phyloP scores from a whole-genome alignment of 768 basidiomycete species.

The Sarcomyxa edulis region DNA sequence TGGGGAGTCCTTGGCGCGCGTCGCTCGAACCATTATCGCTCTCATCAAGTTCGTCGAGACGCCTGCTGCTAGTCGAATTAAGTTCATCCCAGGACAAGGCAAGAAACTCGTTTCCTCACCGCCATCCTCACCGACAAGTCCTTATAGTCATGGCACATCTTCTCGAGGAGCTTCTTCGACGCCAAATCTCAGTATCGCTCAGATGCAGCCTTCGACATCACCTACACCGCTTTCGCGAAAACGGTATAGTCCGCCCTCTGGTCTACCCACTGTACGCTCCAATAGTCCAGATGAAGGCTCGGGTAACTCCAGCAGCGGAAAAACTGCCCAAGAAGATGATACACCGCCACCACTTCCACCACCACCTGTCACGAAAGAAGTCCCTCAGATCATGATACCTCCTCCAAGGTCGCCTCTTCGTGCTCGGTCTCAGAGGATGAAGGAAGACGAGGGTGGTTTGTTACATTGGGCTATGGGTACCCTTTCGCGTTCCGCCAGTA shows the following conservation, averaged over 20 bases:
- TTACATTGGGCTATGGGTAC: too few species aligned
- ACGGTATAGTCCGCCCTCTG: conserved; percentile 46
- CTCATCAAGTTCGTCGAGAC: conserved; percentile 59
- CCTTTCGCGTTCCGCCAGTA: conserved; percentile 13
- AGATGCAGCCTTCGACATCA: conserved; percentile 30
- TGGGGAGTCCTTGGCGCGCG: conserved; percentile 59
- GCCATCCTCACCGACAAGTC: conserved; percentile 16
- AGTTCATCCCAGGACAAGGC: conserved; percentile 37
- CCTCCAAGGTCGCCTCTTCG: conserved; percentile 52
- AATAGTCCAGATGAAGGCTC: conserved; percentile 49
- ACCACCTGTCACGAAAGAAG: conserved; percentile 20
- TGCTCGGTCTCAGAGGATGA: conserved; percentile 21
- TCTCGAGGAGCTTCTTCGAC: conserved; percentile 55
- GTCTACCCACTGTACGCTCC: conserved; percentile 47
- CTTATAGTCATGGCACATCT: conserved; percentile 31
- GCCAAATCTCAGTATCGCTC: conserved; percentile 41
- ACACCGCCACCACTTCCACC: conserved; percentile 1
- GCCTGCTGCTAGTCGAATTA: conserved; percentile 40
- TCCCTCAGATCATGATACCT: conserved; percentile 29
- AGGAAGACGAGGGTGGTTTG: conserved; percentile 23
- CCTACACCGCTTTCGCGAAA: conserved; percentile 35
- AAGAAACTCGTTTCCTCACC: conserved; percentile 17
- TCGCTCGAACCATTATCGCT: conserved; percentile 69
- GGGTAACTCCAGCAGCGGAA: conserved; percentile 12
- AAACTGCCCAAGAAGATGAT: conserved; percentile 9